Evolutionary conservation across 2,329 filamentous ascomycete species (phyloP).

Genomic region (Microsporum audouinii): DNA sequence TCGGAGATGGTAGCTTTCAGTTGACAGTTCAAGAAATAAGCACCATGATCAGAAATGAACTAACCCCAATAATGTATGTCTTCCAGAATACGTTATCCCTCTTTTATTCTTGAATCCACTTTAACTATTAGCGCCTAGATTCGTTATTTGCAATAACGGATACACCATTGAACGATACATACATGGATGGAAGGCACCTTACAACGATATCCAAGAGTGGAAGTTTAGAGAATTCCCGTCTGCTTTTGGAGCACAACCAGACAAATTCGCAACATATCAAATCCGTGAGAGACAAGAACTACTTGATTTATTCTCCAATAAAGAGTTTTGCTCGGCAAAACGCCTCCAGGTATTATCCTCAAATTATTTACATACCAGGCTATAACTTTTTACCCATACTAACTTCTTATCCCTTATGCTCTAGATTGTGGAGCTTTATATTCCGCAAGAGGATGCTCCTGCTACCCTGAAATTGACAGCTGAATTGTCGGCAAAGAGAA

Average conservation of each 20-base stretch:
- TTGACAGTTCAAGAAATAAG: conserved; percentile 71
- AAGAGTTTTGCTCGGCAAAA: conserved; percentile 47
- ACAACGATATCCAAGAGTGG: conserved; percentile 71
- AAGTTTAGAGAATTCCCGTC: conserved; percentile 55
- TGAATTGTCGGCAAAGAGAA: conserved; percentile 54
- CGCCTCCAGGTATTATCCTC: conserved; percentile 25
- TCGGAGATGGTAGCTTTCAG: conserved; percentile 76
- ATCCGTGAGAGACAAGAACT: conserved; percentile 57
- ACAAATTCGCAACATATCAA: conserved; percentile 48
- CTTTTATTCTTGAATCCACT: not conserved
- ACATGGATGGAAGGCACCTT: conserved; percentile 62
- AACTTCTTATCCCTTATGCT: conserved; percentile 26
- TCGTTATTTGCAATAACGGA: conserved; percentile 72
- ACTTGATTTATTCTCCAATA: conserved; percentile 50
- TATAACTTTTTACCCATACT: not conserved
- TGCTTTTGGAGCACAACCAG: conserved; percentile 52
- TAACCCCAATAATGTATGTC: conserved; percentile 60
- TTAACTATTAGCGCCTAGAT: conserved; percentile 26
- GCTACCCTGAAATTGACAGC: conserved; percentile 55
- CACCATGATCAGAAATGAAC: conserved; percentile 61
- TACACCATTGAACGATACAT: conserved; percentile 80
- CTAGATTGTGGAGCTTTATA: conserved; percentile 67
- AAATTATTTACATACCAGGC: not conserved
- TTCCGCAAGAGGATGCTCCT: conserved; percentile 65
- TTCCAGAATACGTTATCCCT: not conserved